phyloP scores from a whole-genome alignment of 2,329 filamentous ascomycete genomes.

The Seiridium unicorne region DNA sequence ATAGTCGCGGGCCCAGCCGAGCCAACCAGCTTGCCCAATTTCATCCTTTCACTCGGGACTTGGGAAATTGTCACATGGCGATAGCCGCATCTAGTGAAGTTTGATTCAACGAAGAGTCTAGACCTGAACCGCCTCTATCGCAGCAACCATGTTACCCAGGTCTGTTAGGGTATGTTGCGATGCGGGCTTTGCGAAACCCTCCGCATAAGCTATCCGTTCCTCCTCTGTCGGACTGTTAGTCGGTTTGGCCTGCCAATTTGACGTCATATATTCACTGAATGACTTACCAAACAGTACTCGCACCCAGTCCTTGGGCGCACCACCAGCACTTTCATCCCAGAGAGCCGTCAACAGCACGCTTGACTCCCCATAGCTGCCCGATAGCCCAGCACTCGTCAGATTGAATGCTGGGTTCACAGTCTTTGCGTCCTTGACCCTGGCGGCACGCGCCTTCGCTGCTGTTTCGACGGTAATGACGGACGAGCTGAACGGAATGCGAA shows the following conservation, averaged over 20 bases:
- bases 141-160: neutral
- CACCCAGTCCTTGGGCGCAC: neutral
- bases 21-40: too few relatives aligned
- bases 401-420: conserved; percentile 3
- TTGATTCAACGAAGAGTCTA: neutral
- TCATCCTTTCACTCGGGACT: too few relatives aligned
- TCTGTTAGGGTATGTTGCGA: neutral
- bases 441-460: neutral
- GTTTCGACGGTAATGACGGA: neutral
- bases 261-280: neutral
- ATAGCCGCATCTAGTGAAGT: neutral
- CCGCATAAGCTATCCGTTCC: neutral
- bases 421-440: neutral
- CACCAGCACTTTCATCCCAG: neutral
- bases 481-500: neutral
- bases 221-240: neutral
- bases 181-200: neutral
- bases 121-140: neutral
- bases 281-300: conserved; percentile 3
- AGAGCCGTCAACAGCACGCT: conserved; percentile 3
- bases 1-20: too few relatives aligned
- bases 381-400: neutral
- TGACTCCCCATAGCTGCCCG: neutral
- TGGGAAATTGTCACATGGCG: too few relatives aligned
- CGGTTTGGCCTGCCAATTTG: too few relatives aligned